A percentile compares a stretch with the other conserved stretches of the same genome.
Conservation (phyloP, 2,329 filamentous ascomycete species). For the Raffaelea albimanens region DNA sequence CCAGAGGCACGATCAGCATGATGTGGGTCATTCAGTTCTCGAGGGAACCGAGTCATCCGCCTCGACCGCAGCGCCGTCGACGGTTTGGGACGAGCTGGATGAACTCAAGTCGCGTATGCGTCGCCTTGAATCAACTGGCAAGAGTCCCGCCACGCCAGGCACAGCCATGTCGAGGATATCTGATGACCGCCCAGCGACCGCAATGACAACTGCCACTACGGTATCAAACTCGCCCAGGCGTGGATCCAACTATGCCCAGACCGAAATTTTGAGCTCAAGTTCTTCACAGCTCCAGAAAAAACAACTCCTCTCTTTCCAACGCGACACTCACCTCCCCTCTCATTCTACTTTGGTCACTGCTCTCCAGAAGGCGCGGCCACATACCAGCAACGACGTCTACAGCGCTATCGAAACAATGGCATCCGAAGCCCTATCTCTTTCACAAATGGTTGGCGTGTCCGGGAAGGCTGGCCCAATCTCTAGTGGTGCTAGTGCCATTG, state of each 20-base stretch:
- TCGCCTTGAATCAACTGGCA: conserved; percentile 81
- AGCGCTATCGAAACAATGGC: conserved; percentile 72
- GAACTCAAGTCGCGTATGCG: conserved; percentile 90
- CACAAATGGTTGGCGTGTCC: conserved; percentile 64
- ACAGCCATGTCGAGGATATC: conserved; percentile 66
- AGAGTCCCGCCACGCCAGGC: conserved; percentile 72
- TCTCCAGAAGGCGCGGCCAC: conserved; percentile 63
- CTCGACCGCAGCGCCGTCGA: conserved; percentile 82
- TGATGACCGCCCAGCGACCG: conserved; percentile 78
- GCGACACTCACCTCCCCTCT: conserved; percentile 53
- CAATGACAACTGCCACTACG: conserved; percentile 83
- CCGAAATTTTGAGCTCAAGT: conserved; percentile 32
- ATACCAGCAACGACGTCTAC: conserved; percentile 64
- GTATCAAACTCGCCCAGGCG: conserved; percentile 84
- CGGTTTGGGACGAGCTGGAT: conserved; percentile 95
- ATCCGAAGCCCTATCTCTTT: conserved; percentile 69
- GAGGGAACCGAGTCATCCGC: conserved; percentile 78
- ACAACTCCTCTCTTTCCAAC: conserved; percentile 26
- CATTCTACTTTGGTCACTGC: conserved; percentile 61
- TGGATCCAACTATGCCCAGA: conserved; percentile 36
- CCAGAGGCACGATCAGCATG: conserved; percentile 26
- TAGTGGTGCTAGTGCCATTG: conserved; percentile 54
- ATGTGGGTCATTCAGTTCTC: conserved; percentile 28
- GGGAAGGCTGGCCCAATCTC: conserved; percentile 62
- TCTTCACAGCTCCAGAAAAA: conserved; percentile 50